phyloP scores from a whole-genome alignment of 345 rosid genomes.

The Eutrema heterophyllum region DNA sequence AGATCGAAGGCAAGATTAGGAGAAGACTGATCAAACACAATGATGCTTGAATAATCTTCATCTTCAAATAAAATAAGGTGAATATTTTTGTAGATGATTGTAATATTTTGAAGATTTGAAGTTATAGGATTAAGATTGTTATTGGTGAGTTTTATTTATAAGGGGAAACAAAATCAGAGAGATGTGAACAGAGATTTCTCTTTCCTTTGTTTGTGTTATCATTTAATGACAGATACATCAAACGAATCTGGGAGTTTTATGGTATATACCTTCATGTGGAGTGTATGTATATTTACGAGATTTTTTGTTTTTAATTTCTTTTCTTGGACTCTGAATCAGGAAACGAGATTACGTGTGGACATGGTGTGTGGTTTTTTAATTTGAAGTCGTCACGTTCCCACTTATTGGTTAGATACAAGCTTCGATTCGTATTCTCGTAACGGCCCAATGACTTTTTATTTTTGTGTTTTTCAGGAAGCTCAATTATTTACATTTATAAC shows the following conservation, averaged over 20 bases:
- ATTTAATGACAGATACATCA: conserved; percentile 12
- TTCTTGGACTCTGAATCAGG: neutral
- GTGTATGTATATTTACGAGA: conserved; percentile 11
- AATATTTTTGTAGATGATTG: neutral
- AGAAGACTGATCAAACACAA: conserved; percentile 22
- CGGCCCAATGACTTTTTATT: neutral
- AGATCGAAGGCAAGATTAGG: conserved; percentile 27
- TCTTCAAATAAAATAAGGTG: neutral
- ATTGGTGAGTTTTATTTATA: neutral
- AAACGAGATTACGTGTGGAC: conserved; percentile 24
- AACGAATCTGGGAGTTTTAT: conserved; percentile 20
- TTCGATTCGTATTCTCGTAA: conserved; percentile 4
- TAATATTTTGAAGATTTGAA: neutral
- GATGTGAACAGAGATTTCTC: conserved; percentile 26
- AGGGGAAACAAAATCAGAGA: neutral
- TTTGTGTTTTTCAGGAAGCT: neutral
- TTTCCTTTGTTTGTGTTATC: conserved; percentile 9
- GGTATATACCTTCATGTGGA: conserved; percentile 15
- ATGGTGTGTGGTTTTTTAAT: neutral
- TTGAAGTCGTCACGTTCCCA: conserved; percentile 25
- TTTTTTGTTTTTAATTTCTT: neutral
- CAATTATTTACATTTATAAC: neutral
- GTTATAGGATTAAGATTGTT: conserved; percentile 1
- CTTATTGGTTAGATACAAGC: conserved; percentile 13
- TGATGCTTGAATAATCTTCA: conserved; percentile 20